These are phyloP conservation scores for Serendipita sp. DNA, from an alignment of 768 basidiomycete genomes.

Conservation along the genomic window DNA sequence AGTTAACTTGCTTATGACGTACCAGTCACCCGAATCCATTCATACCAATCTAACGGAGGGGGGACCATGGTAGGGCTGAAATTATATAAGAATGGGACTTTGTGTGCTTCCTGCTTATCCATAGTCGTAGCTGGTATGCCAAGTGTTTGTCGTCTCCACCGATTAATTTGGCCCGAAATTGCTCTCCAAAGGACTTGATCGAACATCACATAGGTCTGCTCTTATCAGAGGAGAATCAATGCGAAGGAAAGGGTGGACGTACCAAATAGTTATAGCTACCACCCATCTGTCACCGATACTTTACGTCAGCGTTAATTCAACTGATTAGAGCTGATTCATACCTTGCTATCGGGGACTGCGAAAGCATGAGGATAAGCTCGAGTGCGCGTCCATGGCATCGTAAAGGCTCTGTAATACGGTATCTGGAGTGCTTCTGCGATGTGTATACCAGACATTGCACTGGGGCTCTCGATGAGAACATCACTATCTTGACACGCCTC, in stretches of 20 bases:
- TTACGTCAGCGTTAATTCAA: not conserved
- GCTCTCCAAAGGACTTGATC: slow-evolving; percentile 97
- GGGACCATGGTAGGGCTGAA: slow-evolving; percentile 86
- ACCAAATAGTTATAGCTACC: slow-evolving; percentile 99
- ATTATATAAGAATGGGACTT: slow-evolving; percentile 95
- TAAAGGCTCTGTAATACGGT: slow-evolving; percentile 90
- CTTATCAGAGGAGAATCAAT: slow-evolving; percentile 1
- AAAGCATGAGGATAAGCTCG: slow-evolving; percentile 96
- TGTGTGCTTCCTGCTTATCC: slow-evolving; percentile 94
- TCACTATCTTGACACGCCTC: slow-evolving; percentile 91
- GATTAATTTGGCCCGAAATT: slow-evolving; percentile 84
- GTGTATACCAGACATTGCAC: slow-evolving; percentile 93
- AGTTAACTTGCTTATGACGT: slow-evolving; percentile 6
- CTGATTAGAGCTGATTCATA: slow-evolving; percentile 17
- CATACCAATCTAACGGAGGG: slow-evolving; percentile 93
- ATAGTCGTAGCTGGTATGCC: slow-evolving; percentile 66
- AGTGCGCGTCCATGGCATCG: slow-evolving; percentile 96
- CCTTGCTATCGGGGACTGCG: slow-evolving; percentile 91
- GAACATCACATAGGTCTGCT: slow-evolving; percentile 85
- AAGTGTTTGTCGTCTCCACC: slow-evolving; percentile 71
- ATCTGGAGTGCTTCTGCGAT: slow-evolving; percentile 89
- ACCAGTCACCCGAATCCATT: slow-evolving; percentile 94
- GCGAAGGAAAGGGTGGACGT: slow-evolving; percentile 11
- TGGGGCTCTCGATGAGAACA: slow-evolving; percentile 85
- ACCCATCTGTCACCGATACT: slow-evolving; percentile 47